A percentile compares a stretch with the other conserved stretches of the same genome.
Evolutionary conservation across 2,329 filamentous ascomycete species (phyloP).

Genomic region (Passalora sequoiae): DNA sequence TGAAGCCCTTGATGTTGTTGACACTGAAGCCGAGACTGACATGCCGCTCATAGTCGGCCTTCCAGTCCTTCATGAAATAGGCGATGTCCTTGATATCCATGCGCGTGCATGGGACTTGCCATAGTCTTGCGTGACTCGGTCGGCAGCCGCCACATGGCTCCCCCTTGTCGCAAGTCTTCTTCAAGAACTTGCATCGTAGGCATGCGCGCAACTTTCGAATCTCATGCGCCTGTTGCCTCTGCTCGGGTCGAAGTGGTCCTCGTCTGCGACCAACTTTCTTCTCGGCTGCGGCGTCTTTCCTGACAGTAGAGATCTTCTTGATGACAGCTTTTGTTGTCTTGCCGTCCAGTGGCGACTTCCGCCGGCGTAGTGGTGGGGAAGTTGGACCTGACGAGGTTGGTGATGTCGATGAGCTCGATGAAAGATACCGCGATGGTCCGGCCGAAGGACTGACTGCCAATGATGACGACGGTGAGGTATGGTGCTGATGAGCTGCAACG

Average conservation of each 20-base stretch:
- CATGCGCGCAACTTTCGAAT: slow-evolving; percentile 93
- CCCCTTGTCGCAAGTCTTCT: slow-evolving; percentile 98
- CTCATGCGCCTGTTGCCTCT: slow-evolving; percentile 92
- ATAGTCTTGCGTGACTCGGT: slow-evolving; percentile 88
- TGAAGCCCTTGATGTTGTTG: slow-evolving; percentile 87
- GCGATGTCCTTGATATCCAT: slow-evolving; percentile 98
- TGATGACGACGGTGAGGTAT: slow-evolving; percentile 26
- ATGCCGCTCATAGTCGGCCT: slow-evolving; percentile 91
- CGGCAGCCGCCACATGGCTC: slow-evolving; percentile 94
- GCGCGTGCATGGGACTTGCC: slow-evolving; percentile 95
- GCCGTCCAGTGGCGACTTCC: slow-evolving; percentile 56
- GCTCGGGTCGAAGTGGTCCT: slow-evolving; percentile 84
- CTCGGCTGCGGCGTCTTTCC: slow-evolving; percentile 71
- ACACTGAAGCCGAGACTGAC: slow-evolving; percentile 81
- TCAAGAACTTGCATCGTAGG: slow-evolving; percentile 94
- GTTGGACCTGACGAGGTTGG: slow-evolving; percentile 32
- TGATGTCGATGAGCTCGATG: slow-evolving; percentile 31
- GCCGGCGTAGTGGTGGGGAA: slow-evolving; percentile 56
- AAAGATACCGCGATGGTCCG: slow-evolving; percentile 21
- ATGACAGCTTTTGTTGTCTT: slow-evolving; percentile 82
- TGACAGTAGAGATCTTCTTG: slow-evolving; percentile 60
- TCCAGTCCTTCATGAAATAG: slow-evolving; percentile 99
- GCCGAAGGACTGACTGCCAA: slow-evolving; percentile 28
- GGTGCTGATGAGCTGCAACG: slow-evolving; percentile 20
- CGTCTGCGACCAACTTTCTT: slow-evolving; percentile 90